Evolutionary conservation across 2,329 filamentous ascomycete genomes (phyloP).

Genomic region (Sordariomycetes sp.): DNA sequence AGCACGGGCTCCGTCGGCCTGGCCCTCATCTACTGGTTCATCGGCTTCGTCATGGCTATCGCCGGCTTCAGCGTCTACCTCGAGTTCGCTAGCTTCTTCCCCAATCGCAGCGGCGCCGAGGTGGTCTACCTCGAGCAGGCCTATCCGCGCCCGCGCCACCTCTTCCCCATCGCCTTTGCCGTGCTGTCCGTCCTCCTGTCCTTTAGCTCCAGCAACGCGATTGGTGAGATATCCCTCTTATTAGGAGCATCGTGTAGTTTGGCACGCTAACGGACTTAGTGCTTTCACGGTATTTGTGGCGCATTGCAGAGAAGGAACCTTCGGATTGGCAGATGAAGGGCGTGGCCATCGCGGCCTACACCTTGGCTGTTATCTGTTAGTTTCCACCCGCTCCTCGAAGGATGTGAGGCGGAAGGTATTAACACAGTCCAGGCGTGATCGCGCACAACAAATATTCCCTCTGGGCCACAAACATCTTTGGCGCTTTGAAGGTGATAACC

Average conservation of each 20-base stretch:
- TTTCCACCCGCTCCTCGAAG: slow-evolving; percentile 5
- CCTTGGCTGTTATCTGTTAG: slow-evolving; percentile 43
- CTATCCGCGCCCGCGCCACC: slow-evolving; percentile 51
- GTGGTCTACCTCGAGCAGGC: slow-evolving; percentile 61
- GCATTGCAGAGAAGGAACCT: slow-evolving; percentile 36
- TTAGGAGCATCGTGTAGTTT: background rate
- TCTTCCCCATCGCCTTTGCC: slow-evolving; percentile 55
- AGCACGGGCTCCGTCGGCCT: slow-evolving; percentile 53
- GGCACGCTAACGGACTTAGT: slow-evolving; percentile 23
- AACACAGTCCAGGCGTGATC: slow-evolving; percentile 20
- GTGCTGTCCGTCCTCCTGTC: slow-evolving; percentile 53
- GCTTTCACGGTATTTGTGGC: slow-evolving; percentile 51
- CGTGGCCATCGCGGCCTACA: slow-evolving; percentile 54
- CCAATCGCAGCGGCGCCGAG: slow-evolving; percentile 54
- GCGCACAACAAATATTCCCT: slow-evolving; percentile 48
- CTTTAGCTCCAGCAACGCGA: slow-evolving; percentile 55
- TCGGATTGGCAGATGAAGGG: slow-evolving; percentile 57
- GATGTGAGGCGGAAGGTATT: background rate
- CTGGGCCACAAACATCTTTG: slow-evolving; percentile 43
- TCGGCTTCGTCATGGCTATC: slow-evolving; percentile 48
- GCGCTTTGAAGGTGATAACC: slow-evolving; percentile 48
- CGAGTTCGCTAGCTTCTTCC: slow-evolving; percentile 55
- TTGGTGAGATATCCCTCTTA: slow-evolving; percentile 19
- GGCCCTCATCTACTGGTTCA: slow-evolving; percentile 51
- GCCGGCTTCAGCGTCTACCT: slow-evolving; percentile 49